Base-by-base conservation (phyloP, 352 stramenopile genomes). In the Salisapilia sapeloensis region DNA sequence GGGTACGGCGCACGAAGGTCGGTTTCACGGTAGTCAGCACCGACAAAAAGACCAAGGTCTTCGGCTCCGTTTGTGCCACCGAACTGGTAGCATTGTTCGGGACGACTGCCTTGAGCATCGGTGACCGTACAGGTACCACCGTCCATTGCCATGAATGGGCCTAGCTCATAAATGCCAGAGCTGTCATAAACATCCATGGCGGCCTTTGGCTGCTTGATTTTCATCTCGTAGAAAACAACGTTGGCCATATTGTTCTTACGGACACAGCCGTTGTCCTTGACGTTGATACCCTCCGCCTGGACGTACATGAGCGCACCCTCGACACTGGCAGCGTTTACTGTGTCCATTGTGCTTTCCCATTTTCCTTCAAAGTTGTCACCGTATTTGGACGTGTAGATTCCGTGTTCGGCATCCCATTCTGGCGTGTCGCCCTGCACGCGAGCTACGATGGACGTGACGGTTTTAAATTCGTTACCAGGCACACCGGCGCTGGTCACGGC, bases 241-340 rank as follows among this genome's bases (percentile, higher is more conserved):
- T 64, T 82, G 35, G 59, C 30, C 56, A 85, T 81, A 15, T 47
- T 42, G 44, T 72, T 81, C 45, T 85, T 85, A 33, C 70, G 63
- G 24, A 40, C 24, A 42, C 70, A 85, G 18, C 24, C 31, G 37
- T 57, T 50, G 29, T 60, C 37, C 6, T 28, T 9, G 2, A 40
- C 16, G 46, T 80, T 56, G 39, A 89, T 89, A 20, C 69, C 56
- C 38, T 89, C 72, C 4, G 69, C 64, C 46, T 84, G 69, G 0
- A 85, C 66, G 38, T 78, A 89, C 63, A 75, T 82, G 30, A 89
- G 50, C 14, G 69, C 57, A 6, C 72, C 72, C 38, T 89, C 72
- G 2, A 89, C 64, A 3, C 40, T 69, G 13, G 74, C 74, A 2
- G 51, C 78, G 46, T 89, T 89, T 33, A 83, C 61, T 4, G 63